Evolutionary conservation across 306 rosid genomes (phyloP).

Genomic region (Gleditsia sinensis): DNA sequence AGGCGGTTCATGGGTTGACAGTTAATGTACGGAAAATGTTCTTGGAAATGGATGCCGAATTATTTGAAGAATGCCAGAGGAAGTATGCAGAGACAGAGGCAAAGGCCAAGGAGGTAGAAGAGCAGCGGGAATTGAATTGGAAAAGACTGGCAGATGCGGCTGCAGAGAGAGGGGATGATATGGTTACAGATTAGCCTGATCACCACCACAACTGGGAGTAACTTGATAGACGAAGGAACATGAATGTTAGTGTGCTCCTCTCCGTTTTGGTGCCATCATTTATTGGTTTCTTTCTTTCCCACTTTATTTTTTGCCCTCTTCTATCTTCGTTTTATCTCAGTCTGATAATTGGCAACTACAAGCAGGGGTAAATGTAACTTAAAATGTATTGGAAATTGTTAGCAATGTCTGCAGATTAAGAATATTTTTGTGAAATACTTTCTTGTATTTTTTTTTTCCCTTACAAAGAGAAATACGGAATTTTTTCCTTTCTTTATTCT

Average conservation of each 20-base stretch:
- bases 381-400: slow-evolving; percentile 54
- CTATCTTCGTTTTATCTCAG: slow-evolving; percentile 44
- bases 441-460: slow-evolving; percentile 38
- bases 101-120: slow-evolving; percentile 60
- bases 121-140: slow-evolving; percentile 76
- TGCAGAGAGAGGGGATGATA: slow-evolving; percentile 55
- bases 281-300: slow-evolving; percentile 43
- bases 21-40: slow-evolving; percentile 91
- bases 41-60: slow-evolving; percentile 84
- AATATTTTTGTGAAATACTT: slow-evolving; percentile 61
- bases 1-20: slow-evolving; percentile 86
- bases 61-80: slow-evolving; percentile 89
- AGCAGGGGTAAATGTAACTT: slow-evolving; percentile 65
- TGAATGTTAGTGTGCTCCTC: slow-evolving; percentile 44
- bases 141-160: slow-evolving; percentile 86
- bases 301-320: slow-evolving; percentile 31
- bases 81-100: slow-evolving; percentile 65
- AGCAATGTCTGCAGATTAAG: slow-evolving; percentile 61
- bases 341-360: slow-evolving; percentile 48
- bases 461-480: slow-evolving; percentile 38
- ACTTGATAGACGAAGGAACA: slow-evolving; percentile 37
- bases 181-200: slow-evolving; percentile 49
- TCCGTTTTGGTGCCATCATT: slow-evolving; percentile 57
- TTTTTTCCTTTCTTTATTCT: neutral
- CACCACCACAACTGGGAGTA: slow-evolving; percentile 31